phyloP scores from a whole-genome alignment of 495 filamentous ascomycete genomes.

The Lasiosphaeriaceae sp. region DNA sequence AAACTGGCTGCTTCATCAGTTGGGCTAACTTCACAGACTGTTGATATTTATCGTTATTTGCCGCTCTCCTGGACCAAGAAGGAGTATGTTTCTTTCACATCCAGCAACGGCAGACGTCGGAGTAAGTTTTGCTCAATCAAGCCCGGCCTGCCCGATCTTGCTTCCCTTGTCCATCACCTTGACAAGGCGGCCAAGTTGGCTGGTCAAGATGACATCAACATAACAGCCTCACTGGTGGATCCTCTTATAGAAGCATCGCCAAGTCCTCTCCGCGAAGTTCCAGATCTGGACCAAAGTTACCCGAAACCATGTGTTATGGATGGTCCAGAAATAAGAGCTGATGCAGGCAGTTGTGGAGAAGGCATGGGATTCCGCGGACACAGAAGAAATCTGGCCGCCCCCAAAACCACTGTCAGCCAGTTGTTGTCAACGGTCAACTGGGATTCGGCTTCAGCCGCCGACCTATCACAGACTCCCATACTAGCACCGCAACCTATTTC shows the following conservation, averaged over 20 bases:
- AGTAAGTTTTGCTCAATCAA: slow-evolving; percentile 23
- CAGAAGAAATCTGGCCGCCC: slow-evolving; percentile 8
- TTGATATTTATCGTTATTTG: slow-evolving; percentile 1
- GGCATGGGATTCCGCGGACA: slow-evolving; percentile 2
- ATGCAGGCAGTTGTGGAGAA: neutral
- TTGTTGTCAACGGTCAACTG: neutral
- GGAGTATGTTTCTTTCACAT: slow-evolving; percentile 3
- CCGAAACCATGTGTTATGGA: neutral
- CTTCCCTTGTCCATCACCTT: slow-evolving; percentile 14
- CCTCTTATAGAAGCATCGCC: neutral
- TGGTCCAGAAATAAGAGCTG: neutral
- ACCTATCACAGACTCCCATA: slow-evolving; percentile 21
- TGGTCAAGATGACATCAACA: neutral
- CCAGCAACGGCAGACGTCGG: slow-evolving; percentile 3
- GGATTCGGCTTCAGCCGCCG: neutral
- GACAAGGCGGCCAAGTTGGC: slow-evolving; percentile 9
- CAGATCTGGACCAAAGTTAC: neutral
- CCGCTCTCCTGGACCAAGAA: slow-evolving; percentile 1
- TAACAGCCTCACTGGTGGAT: neutral
- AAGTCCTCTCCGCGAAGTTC: neutral
- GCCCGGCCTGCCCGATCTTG: slow-evolving; percentile 20
- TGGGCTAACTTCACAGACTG: slow-evolving; percentile 1
- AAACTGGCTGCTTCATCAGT: neutral
- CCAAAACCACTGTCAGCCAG: slow-evolving; percentile 5
- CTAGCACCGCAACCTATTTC: slow-evolving; percentile 45